These are phyloP conservation scores for Batkoa obscura DNA, from an alignment of 371 early-diverging fungal genomes.

Conservation along the genomic window DNA sequence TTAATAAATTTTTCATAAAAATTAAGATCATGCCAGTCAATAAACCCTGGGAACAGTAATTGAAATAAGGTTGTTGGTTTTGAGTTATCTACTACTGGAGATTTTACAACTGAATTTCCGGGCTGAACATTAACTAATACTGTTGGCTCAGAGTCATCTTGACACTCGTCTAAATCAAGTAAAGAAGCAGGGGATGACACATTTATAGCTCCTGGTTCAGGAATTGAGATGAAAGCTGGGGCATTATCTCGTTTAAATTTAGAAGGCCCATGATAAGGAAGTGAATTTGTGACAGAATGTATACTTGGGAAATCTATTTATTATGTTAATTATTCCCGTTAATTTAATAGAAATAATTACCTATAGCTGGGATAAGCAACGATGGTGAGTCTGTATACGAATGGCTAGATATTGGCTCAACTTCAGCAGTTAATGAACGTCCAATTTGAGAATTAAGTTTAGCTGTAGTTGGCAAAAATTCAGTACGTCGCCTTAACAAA, in stretches of 20 bases:
- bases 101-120: background rate
- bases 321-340: too few species aligned
- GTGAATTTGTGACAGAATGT: too few species aligned
- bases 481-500: constrained; percentile 4
- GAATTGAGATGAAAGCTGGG: background rate
- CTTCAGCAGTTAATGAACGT: background rate
- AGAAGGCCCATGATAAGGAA: too few species aligned
- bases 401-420: constrained; percentile 1
- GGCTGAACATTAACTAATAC: background rate
- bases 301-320: too few species aligned
- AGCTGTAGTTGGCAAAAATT: constrained; percentile 6
- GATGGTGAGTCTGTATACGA: background rate
- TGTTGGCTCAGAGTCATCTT: background rate
- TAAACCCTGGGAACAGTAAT: constrained; percentile 29
- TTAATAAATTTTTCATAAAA: constrained; percentile 27
- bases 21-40: constrained; percentile 25
- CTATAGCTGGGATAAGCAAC: too few species aligned
- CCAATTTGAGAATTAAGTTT: background rate
- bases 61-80: background rate
- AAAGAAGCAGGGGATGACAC: background rate
- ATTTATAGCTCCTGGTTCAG: background rate
- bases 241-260: background rate
- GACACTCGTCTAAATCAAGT: background rate
- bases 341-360: too few species aligned
- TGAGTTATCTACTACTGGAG: too few species aligned